Evolutionary conservation across 2,329 filamentous ascomycete genomes (phyloP).

Genomic region (Apiospora aurea): DNA sequence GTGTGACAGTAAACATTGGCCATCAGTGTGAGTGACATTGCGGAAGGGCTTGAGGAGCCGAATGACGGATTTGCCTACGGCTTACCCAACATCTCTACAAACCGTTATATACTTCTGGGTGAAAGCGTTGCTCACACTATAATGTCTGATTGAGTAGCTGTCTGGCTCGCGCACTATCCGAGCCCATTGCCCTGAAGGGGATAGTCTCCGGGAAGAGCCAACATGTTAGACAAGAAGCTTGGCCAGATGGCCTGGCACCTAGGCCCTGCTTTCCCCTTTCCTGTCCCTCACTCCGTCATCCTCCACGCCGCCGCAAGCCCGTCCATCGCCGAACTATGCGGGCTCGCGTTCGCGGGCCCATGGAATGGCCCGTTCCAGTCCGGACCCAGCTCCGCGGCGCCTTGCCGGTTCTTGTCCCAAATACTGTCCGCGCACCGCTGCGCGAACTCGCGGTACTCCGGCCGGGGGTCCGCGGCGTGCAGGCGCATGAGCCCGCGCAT

Average conservation of each 20-base stretch:
- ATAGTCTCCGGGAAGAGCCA: no score
- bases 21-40: no score
- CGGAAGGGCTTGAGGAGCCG: no score
- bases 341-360: conserved; percentile 35
- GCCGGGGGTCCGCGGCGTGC: conserved; percentile 54
- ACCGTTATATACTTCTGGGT: no score
- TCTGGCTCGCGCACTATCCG: no score
- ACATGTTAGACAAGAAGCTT: neutral
- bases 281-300: neutral
- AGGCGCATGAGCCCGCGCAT: conserved; percentile 67
- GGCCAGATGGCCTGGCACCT: neutral
- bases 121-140: no score
- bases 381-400: conserved; percentile 37
- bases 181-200: neutral
- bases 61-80: no score
- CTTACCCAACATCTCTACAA: no score
- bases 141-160: no score
- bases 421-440: conserved; percentile 45
- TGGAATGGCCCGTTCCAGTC: conserved; percentile 41
- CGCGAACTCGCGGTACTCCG: conserved; percentile 48
- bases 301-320: conserved; percentile 36
- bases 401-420: conserved; percentile 43
- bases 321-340: conserved; percentile 42
- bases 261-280: neutral
- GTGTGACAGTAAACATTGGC: no score